A percentile compares a stretch with the other conserved stretches of the same genome.
Conservation (phyloP, 352 stramenopile species). For the Aphanomyces astaci region DNA sequence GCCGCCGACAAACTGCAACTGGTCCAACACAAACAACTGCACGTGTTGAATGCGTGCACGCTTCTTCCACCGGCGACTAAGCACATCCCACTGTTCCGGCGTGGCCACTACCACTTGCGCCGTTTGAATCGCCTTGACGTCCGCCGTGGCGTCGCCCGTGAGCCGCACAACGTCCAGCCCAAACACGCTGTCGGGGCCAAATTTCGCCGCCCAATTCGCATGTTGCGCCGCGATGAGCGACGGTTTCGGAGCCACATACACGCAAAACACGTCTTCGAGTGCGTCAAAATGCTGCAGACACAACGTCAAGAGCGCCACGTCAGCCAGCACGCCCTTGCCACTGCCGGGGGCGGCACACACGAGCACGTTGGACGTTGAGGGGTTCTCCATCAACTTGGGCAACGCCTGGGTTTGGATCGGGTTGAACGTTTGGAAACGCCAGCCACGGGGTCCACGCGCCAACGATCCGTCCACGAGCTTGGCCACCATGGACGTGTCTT, state of each 20-base stretch:
- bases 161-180: constrained; percentile 84
- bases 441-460: constrained; percentile 38
- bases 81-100: constrained; percentile 93
- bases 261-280: constrained; percentile 70
- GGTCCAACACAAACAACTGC: constrained; percentile 93
- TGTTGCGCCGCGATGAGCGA: constrained; percentile 54
- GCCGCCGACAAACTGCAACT: constrained; percentile 95
- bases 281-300: constrained; percentile 51
- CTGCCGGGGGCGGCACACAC: constrained; percentile 92
- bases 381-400: constrained; percentile 92
- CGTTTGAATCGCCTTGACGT: constrained; percentile 87
- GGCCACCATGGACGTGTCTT: constrained; percentile 35
- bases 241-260: constrained; percentile 92
- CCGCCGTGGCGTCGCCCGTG: constrained; percentile 89
- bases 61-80: constrained; percentile 95
- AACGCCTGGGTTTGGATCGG: constrained; percentile 98
- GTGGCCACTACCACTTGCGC: constrained; percentile 92
- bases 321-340: constrained; percentile 91
- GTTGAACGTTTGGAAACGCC: constrained; percentile 93
- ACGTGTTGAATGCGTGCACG: constrained; percentile 93
- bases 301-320: constrained; percentile 95
- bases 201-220: constrained; percentile 80
- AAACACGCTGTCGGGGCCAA: constrained; percentile 70
- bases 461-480: constrained; percentile 1
- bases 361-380: constrained; percentile 89